These are phyloP conservation scores for Abrus precatorius DNA, from an alignment of 306 rosid genomes.

Conservation along the genomic window DNA sequence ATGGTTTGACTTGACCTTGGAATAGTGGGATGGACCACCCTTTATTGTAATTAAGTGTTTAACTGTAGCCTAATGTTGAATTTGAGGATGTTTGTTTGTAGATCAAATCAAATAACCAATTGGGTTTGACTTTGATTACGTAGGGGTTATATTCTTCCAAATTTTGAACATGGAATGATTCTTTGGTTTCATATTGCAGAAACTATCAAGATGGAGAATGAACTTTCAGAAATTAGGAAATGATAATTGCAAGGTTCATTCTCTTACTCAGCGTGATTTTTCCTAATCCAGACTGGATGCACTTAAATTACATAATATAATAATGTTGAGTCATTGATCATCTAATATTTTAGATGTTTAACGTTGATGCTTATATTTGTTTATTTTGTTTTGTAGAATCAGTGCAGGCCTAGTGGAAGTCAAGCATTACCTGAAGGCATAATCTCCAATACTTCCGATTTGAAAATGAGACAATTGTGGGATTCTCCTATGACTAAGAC, in stretches of 20 bases:
- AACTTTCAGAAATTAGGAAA: conserved; percentile 38
- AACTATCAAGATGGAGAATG: conserved; percentile 53
- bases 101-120: conserved; percentile 22
- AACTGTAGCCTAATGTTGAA: not conserved
- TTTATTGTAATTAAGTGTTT: not conserved
- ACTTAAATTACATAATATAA: not conserved
- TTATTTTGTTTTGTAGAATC: conserved; percentile 61
- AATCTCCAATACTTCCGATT: conserved; percentile 60
- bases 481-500: conserved; percentile 24
- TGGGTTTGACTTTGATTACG: conserved; percentile 1
- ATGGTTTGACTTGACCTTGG: too few species aligned
- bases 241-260: conserved; percentile 72
- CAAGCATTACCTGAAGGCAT: conserved; percentile 75
- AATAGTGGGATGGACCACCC: not conserved
- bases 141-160: conserved; percentile 10
- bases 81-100: not conserved
- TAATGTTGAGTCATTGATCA: not conserved
- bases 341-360: not conserved
- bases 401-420: conserved; percentile 65
- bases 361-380: conserved; percentile 37
- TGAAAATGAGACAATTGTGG: conserved; percentile 74
- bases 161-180: not conserved
- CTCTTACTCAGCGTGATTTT: conserved; percentile 5
- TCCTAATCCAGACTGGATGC: not conserved
- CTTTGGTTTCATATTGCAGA: conserved; percentile 48